These are phyloP conservation scores for Thozetella sp. DNA, from an alignment of 495 filamentous ascomycete species.

Conservation along the genomic window DNA sequence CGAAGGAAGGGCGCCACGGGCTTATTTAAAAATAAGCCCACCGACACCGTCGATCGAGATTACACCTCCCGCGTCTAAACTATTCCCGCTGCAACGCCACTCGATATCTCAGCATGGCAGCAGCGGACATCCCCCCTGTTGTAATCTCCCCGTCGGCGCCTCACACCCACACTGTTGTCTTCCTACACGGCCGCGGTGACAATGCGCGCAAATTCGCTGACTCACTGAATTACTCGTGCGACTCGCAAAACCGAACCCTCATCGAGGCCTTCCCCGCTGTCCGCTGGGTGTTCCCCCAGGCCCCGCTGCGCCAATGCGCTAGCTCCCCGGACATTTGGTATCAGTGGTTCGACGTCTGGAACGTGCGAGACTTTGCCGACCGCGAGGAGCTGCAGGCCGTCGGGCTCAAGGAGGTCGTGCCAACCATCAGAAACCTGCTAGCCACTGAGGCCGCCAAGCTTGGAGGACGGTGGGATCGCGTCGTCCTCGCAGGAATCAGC, in stretches of 20 bases:
- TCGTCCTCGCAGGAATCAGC: slow-evolving; percentile 32
- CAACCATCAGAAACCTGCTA: slow-evolving; percentile 18
- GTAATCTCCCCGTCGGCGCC: slow-evolving; percentile 17
- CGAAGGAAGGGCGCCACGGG: too few relatives aligned
- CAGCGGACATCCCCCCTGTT: slow-evolving; percentile 13
- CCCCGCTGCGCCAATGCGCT: slow-evolving; percentile 36
- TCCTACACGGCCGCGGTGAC: slow-evolving; percentile 64
- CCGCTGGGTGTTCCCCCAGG: slow-evolving; percentile 52
- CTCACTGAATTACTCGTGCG: slow-evolving; percentile 38
- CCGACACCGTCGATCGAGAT: too few relatives aligned
- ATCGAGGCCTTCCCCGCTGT: slow-evolving; percentile 31
- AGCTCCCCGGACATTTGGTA: slow-evolving; percentile 32
- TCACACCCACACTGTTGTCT: slow-evolving; percentile 62
- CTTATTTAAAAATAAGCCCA: too few relatives aligned
- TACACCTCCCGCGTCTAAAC: too few relatives aligned
- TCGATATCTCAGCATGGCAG: too few relatives aligned
- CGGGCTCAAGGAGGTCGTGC: slow-evolving; percentile 24
- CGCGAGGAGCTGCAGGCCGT: slow-evolving; percentile 24
- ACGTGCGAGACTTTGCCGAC: slow-evolving; percentile 21
- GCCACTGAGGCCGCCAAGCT: slow-evolving; percentile 19
- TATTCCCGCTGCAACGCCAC: too few relatives aligned
- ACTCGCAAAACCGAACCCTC: slow-evolving; percentile 26
- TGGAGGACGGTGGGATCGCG: slow-evolving; percentile 19
- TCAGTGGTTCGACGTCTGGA: slow-evolving; percentile 41
- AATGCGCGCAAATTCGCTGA: slow-evolving; percentile 49